A percentile compares a stretch with the other conserved stretches of the same genome.
Conservation (phyloP, 2,329 filamentous ascomycete species). For the Malbranchea zuffiana region DNA sequence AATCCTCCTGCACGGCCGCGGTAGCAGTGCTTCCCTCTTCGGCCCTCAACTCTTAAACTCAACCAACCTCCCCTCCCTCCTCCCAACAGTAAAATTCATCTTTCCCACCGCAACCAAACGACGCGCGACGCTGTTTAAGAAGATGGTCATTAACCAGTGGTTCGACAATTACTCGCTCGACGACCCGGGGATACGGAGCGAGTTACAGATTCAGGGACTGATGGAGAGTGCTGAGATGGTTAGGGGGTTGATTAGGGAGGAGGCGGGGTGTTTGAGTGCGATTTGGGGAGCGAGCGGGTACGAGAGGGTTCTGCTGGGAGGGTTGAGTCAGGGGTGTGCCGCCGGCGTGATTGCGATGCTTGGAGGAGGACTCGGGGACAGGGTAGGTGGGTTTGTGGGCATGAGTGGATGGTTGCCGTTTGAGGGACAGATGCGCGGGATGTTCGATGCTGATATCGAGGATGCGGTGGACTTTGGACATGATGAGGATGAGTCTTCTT, state of each 20-base stretch:
- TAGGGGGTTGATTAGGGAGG: constrained; percentile 25
- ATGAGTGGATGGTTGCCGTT: constrained; percentile 41
- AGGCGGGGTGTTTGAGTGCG: constrained; percentile 21
- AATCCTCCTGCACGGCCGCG: constrained; percentile 32
- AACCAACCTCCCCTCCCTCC: constrained; percentile 11
- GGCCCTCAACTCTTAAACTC: constrained; percentile 2
- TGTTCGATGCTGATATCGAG: constrained; percentile 1
- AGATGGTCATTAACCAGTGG: constrained; percentile 41
- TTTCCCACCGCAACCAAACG: constrained; percentile 42
- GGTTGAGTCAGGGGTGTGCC: constrained; percentile 46
- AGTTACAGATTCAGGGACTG: constrained; percentile 38
- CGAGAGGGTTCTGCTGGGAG: constrained; percentile 40
- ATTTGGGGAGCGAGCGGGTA: constrained; percentile 13
- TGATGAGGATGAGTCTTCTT: constrained; percentile 4
- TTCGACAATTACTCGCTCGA: constrained; percentile 39
- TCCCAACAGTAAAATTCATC: constrained; percentile 35
- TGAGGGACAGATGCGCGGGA: constrained; percentile 10
- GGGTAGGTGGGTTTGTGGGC: constrained; percentile 37
- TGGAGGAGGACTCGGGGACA: constrained; percentile 21
- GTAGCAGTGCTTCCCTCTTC: constrained; percentile 7
- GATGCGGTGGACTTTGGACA: constrained; percentile 3
- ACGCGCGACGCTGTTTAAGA: constrained; percentile 36
- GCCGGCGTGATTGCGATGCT: constrained; percentile 36
- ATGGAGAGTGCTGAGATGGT: constrained; percentile 32
- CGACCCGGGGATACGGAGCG: constrained; percentile 31